These are phyloP conservation scores for Rubroshorea leprosula DNA, from an alignment of 345 rosid genomes.

Conservation along the genomic window DNA sequence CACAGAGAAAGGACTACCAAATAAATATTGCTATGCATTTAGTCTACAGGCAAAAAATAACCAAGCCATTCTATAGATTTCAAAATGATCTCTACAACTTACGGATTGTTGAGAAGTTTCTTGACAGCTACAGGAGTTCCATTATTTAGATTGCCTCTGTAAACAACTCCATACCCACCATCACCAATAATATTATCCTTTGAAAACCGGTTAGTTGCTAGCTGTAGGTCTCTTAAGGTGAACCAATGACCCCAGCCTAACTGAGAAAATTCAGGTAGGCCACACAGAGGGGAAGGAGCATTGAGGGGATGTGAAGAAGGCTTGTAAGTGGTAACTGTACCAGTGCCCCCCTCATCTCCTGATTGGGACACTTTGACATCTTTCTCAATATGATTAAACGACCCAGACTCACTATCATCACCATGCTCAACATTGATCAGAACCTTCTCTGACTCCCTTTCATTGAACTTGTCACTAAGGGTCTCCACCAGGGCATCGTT, in stretches of 20 bases:
- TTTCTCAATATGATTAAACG: constrained; percentile 50
- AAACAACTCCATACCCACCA: constrained; percentile 97
- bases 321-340: constrained; percentile 25
- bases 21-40: neutral
- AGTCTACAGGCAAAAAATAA: neutral
- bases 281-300: constrained; percentile 70
- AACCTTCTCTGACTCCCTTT: constrained; percentile 63
- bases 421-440: constrained; percentile 45
- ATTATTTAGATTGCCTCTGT: constrained; percentile 63
- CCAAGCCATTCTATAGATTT: neutral
- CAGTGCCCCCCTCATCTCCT: constrained; percentile 38
- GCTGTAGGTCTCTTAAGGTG: constrained; percentile 83
- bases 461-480: constrained; percentile 47
- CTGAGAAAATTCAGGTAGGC: constrained; percentile 79
- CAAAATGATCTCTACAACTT: constrained; percentile 23
- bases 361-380: constrained; percentile 38
- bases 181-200: constrained; percentile 87
- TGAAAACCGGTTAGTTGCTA: constrained; percentile 67
- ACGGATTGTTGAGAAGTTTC: constrained; percentile 92
- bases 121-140: constrained; percentile 86
- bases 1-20: constrained; percentile 1
- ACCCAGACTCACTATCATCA: constrained; percentile 46
- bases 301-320: constrained; percentile 53
- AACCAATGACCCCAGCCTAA: constrained; percentile 99
- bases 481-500: constrained; percentile 33